Evolutionary conservation across 495 filamentous ascomycete genomes (phyloP).

Genomic region (Penicillium tannophilum): DNA sequence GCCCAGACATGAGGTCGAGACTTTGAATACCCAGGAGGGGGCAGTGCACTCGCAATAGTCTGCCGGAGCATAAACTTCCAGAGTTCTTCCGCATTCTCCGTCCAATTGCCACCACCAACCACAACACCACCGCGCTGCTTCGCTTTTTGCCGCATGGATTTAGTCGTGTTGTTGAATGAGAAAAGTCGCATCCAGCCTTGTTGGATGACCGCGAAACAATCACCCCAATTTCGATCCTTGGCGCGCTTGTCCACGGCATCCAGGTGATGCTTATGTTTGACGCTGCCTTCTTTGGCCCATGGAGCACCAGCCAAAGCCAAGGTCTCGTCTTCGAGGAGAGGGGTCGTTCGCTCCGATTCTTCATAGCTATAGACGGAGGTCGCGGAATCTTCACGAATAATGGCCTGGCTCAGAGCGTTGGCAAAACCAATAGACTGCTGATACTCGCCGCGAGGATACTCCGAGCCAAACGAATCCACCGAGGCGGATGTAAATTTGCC

Average conservation of each 20-base stretch:
- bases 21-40: constrained; percentile 90
- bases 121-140: constrained; percentile 64
- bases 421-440: constrained; percentile 98
- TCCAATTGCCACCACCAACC: constrained; percentile 96
- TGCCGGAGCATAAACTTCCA: constrained; percentile 88
- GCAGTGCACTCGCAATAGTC: constrained; percentile 87
- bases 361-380: constrained; percentile 53
- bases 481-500: constrained; percentile 90
- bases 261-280: constrained; percentile 95
- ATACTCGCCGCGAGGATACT: constrained; percentile 80
- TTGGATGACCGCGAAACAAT: constrained; percentile 97
- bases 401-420: constrained; percentile 93
- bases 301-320: constrained; percentile 88
- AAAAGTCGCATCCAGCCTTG: constrained; percentile 96
- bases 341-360: constrained; percentile 57
- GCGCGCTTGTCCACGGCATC: constrained; percentile 87
- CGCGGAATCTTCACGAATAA: constrained; percentile 85
- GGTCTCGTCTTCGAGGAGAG: constrained; percentile 86
- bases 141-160: constrained; percentile 70
- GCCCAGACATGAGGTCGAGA: constrained; percentile 92
- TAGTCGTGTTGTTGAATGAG: constrained; percentile 76
- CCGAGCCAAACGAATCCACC: constrained; percentile 80
- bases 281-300: constrained; percentile 95
- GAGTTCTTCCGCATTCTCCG: constrained; percentile 85
- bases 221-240: constrained; percentile 90